Percentiles rank a stretch among this genome's conserved stretches.
These are phyloP conservation scores for Geranium brycei DNA, from an alignment of 345 rosid species.

Conservation along the genomic window DNA sequence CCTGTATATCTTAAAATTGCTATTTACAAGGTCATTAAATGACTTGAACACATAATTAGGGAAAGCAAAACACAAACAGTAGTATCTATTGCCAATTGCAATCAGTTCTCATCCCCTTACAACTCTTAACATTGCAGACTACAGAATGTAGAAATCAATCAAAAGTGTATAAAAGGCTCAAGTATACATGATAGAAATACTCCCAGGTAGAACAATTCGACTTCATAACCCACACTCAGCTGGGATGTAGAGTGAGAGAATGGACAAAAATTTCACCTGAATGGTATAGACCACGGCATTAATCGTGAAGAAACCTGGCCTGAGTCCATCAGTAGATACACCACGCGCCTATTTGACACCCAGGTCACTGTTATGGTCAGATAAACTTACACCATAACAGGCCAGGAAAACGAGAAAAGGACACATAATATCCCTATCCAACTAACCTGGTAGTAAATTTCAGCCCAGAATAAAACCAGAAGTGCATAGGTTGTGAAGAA, in stretches of 20 bases:
- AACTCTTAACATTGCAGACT: background rate
- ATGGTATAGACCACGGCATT: constrained; percentile 59
- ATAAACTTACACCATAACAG: background rate
- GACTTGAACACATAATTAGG: background rate
- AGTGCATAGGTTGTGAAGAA: constrained; percentile 90
- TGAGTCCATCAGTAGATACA: constrained; percentile 69
- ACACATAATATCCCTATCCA: background rate
- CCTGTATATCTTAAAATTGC: background rate
- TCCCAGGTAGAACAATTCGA: constrained; percentile 12
- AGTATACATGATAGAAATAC: background rate
- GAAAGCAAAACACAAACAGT: background rate
- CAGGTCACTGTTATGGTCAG: constrained; percentile 5
- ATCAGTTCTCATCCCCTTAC: background rate
- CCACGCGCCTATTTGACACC: constrained; percentile 57
- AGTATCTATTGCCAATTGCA: background rate
- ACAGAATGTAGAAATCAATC: background rate
- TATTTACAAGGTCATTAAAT: background rate
- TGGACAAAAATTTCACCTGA: constrained; percentile 49
- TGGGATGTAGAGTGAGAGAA: constrained; percentile 8
- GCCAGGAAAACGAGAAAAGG: background rate
- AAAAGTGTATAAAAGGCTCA: background rate
- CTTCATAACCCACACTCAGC: constrained; percentile 7
- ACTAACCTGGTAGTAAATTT: constrained; percentile 78
- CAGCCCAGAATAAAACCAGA: constrained; percentile 90
- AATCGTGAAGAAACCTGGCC: constrained; percentile 65